Evolutionary conservation across 768 basidiomycete genomes (phyloP).

Genomic region (Trametes punicea): DNA sequence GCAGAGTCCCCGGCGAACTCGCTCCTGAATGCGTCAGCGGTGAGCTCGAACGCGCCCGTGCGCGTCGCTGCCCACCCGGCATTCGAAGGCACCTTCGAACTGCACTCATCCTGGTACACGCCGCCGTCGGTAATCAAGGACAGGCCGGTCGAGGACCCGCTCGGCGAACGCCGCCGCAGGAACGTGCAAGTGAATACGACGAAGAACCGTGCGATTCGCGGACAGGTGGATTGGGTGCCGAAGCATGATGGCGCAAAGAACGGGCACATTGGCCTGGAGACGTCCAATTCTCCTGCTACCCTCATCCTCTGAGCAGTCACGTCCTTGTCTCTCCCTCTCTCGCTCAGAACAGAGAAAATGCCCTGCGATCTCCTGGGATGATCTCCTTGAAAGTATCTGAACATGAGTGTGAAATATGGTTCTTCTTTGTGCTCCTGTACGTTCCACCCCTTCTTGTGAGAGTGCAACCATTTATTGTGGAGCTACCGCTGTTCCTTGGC

Average conservation of each 20-base stretch:
- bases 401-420: no score
- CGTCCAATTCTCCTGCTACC: not conserved
- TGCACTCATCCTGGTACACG: slow-evolving; percentile 21
- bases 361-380: no score
- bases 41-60: slow-evolving; percentile 36
- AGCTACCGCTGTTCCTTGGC: no score
- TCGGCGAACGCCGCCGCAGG: slow-evolving; percentile 18
- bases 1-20: slow-evolving; percentile 35
- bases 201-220: not conserved
- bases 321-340: no score
- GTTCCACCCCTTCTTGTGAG: no score
- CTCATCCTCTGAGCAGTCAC: not conserved
- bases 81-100: slow-evolving; percentile 39
- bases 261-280: slow-evolving; percentile 6
- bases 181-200: not conserved
- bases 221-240: slow-evolving; percentile 7
- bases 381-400: no score
- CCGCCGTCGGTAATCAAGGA: not conserved
- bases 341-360: no score
- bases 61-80: slow-evolving; percentile 32
- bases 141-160: slow-evolving; percentile 19
- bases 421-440: no score
- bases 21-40: slow-evolving; percentile 29
- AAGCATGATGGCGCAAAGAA: slow-evolving; percentile 5
- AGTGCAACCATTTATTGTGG: no score